phyloP scores from a whole-genome alignment of 805 yeast species.

The Yamadazyma nakazawae region DNA sequence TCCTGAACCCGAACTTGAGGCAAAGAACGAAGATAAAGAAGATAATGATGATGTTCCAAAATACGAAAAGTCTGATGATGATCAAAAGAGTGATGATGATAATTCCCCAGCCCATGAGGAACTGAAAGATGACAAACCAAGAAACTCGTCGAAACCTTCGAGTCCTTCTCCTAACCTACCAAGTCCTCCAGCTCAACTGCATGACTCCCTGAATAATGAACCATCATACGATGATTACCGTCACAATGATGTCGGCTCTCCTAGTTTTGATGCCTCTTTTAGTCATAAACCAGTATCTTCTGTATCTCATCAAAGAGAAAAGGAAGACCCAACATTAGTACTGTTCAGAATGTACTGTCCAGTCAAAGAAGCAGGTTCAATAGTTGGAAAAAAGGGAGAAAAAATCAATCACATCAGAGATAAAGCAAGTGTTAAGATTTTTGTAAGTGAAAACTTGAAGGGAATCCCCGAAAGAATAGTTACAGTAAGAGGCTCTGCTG shows the following conservation, averaged over 20 bases:
- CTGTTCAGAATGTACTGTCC: conserved; percentile 72
- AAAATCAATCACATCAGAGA: conserved; percentile 62
- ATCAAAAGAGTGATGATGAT: neutral
- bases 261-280: conserved; percentile 6
- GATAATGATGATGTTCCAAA: neutral
- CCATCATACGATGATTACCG: neutral
- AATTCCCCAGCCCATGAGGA: neutral
- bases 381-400: conserved; percentile 83
- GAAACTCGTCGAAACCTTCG: neutral
- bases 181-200: neutral
- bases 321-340: conserved; percentile 58
- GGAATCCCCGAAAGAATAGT: conserved; percentile 74
- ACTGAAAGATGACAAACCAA: neutral
- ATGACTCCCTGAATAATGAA: neutral
- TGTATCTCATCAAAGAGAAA: conserved; percentile 19
- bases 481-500: conserved; percentile 70
- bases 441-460: conserved; percentile 68
- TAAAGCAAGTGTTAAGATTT: conserved; percentile 59
- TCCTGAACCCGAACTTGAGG: conserved; percentile 1
- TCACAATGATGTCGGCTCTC: neutral
- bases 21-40: conserved; percentile 1
- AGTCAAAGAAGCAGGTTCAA: conserved; percentile 68
- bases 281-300: conserved; percentile 1
- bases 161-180: neutral
- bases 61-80: neutral